Base-by-base conservation (phyloP, 257 asterid species). In the Solanum sitiens region DNA sequence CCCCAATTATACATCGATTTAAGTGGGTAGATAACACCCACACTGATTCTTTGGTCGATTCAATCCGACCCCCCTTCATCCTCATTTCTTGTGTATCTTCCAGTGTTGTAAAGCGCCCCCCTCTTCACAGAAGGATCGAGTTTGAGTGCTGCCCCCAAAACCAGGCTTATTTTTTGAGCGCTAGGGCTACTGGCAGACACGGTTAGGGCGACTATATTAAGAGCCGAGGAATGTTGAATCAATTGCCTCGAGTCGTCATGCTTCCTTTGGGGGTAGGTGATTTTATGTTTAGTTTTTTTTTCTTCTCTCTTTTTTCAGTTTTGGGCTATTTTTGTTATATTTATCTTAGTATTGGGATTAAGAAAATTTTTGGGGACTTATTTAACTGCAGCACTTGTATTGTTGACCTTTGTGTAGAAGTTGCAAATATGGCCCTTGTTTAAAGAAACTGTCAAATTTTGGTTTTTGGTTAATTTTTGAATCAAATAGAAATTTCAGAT, bases 1-100 rank as follows among this genome's bases (percentile, higher is more conserved):
- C 91, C 90, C 96, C 89, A 97, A 95, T 83, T 95, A 95, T 89
- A 95, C 99, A 35, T 91, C 96, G 20, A 89, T 92, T 89, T 94
- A 93, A 93, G 89, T 72, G 87, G 86, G 91, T 83, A 68, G 88
- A 88, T 50, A 82, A 87, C 85, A 83, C 83, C 86, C 50, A 88
- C 87, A 61, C 84, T 61, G 33, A 93, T 95, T 93, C 92, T 95
- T 96, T 91, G 96, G 97, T 91, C 90, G 91, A 90, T 90, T 86
- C 88, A 82, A 87, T 87, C 83, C 89, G 88, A 89, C 94, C 94
- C 90, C 85, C 87, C 87, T 71, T 91, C 85, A 20, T 83, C 90
- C 86, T 87, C 92, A 86, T 90, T 90, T 91, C 92, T 87, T 87
- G 83, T 86, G 90, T 80, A 89, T 90, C 90, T 85, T 87, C 86